phyloP scores from a whole-genome alignment of 2,329 filamentous ascomycete genomes.

The Stenocarpella maydis region DNA sequence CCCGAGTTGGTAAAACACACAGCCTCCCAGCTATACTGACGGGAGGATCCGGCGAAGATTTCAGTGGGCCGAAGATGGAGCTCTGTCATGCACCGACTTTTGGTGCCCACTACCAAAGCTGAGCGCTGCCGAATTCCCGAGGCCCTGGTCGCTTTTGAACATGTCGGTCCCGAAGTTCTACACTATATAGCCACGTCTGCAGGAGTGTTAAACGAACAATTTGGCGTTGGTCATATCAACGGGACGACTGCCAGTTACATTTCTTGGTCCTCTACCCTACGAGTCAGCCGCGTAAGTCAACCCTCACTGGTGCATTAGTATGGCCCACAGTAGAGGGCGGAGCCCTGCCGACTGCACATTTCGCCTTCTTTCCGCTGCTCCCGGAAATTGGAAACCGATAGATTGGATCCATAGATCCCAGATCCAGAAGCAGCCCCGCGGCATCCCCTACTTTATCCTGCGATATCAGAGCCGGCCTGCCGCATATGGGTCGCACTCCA shows the following conservation, averaged over 20 bases:
- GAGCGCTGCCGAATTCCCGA: background rate
- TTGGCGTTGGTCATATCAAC: background rate
- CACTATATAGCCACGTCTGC: too few species aligned
- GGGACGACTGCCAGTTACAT: too few species aligned
- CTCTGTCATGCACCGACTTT: background rate
- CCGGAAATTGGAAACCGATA: constrained; percentile 28
- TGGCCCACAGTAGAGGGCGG: background rate
- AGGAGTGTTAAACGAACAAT: background rate
- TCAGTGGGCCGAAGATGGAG: background rate
- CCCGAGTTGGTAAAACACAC: constrained; percentile 4
- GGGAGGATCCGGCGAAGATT: background rate
- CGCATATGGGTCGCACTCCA: background rate
- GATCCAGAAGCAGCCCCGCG: constrained; percentile 14
- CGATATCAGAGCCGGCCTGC: background rate
- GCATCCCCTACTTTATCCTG: background rate
- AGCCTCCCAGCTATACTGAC: background rate
- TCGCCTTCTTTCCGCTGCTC: background rate
- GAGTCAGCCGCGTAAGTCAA: constrained; percentile 12
- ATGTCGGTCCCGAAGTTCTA: too few species aligned
- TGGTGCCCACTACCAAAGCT: background rate
- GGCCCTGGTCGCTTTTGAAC: background rate
- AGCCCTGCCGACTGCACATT: background rate
- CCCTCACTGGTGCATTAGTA: constrained; percentile 6
- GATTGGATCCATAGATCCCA: background rate
- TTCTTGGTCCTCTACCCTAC: background rate